Conservation (phyloP, 805 yeast genomes). For the Cephaloascus fragrans region DNA sequence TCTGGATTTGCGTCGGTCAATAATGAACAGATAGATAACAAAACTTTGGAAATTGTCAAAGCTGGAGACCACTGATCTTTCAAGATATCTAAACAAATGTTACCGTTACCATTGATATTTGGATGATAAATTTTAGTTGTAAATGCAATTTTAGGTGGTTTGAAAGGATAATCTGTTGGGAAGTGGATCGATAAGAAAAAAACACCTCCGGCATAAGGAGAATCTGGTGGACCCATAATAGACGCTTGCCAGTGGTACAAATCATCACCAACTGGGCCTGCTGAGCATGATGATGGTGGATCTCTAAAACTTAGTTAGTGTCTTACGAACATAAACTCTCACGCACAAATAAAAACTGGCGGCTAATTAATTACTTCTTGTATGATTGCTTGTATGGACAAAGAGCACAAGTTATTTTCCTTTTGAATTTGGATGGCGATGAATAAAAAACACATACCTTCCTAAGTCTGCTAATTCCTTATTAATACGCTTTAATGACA, state of each 20-base stretch:
- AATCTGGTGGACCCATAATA: constrained; percentile 97
- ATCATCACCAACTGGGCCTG: constrained; percentile 98
- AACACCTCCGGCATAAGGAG: constrained; percentile 84
- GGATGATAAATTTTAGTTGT: constrained; percentile 97
- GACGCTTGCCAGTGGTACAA: constrained; percentile 99
- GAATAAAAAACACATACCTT: constrained; percentile 46
- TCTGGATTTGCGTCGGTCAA: constrained; percentile 98
- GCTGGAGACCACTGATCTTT: constrained; percentile 99
- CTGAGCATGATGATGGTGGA: constrained; percentile 98
- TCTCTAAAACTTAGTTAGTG: constrained; percentile 45
- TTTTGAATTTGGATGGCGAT: constrained; percentile 4
- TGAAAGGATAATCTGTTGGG: constrained; percentile 99
- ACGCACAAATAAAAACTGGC: no score
- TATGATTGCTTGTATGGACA: no score
- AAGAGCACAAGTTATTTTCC: background rate
- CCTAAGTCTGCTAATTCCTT: constrained; percentile 94
- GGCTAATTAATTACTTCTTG: no score
- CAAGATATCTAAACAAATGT: constrained; percentile 91
- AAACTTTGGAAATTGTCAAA: constrained; percentile 88
- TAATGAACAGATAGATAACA: constrained; percentile 88
- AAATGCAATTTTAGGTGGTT: constrained; percentile 86
- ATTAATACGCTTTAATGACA: constrained; percentile 93
- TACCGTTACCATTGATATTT: constrained; percentile 91
- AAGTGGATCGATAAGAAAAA: constrained; percentile 93
- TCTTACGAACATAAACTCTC: no score